phyloP scores from a whole-genome alignment of 331 rosid species.

The Saraca asoca region DNA sequence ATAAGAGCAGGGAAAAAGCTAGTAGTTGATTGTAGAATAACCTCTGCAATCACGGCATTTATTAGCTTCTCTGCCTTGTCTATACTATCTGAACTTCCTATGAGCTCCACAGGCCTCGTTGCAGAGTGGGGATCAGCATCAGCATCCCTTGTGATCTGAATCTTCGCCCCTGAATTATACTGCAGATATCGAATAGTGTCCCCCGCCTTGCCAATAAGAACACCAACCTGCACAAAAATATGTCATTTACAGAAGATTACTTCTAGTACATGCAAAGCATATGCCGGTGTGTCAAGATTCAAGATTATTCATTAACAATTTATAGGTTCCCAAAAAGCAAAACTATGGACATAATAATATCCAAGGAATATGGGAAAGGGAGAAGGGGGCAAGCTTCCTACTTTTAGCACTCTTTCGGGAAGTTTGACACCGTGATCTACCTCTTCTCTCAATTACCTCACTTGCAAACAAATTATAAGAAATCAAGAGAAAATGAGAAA shows the following conservation, averaged over 20 bases:
- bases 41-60: conserved; percentile 94
- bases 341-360: not conserved
- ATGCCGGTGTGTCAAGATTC: not conserved
- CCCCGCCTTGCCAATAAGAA: conserved; percentile 97
- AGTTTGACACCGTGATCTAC: no score
- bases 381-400: no score
- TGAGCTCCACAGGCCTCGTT: conserved; percentile 80
- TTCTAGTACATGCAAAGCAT: not conserved
- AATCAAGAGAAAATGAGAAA: not conserved
- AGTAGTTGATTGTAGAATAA: conserved; percentile 16
- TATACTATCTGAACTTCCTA: conserved; percentile 77
- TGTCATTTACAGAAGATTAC: not conserved
- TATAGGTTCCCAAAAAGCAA: not conserved
- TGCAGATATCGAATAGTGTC: conserved; percentile 89
- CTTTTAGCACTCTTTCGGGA: no score
- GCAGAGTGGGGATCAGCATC: conserved; percentile 69
- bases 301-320: not conserved
- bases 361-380: no score
- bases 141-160: conserved; percentile 89
- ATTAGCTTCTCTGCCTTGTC: conserved; percentile 89
- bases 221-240: conserved; percentile 77
- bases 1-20: not conserved
- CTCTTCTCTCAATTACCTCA: no score
- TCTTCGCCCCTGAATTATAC: conserved; percentile 92
- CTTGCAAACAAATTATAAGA: no score